Percentiles rank a stretch among this genome's conserved stretches.
Evolutionary conservation across 768 basidiomycete genomes (phyloP).

Genomic region (Pleurotus pulmonarius): DNA sequence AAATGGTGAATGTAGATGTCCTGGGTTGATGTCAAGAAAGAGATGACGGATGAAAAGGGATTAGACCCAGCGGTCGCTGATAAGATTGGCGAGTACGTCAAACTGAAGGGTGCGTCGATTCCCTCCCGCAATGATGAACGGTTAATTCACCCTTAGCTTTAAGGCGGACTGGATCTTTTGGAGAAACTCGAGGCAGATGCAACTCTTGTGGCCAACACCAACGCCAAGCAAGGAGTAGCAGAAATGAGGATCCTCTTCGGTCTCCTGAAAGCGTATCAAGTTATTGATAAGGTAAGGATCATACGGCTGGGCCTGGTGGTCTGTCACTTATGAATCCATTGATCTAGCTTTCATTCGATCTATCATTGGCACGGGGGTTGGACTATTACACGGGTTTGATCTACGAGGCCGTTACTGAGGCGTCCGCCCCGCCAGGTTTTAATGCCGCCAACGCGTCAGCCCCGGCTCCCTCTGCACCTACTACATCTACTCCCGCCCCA

Average conservation of each 20-base stretch:
- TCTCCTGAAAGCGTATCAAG: constrained; percentile 76
- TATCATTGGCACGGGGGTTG: constrained; percentile 94
- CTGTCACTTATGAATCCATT: not conserved
- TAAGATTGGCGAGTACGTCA: constrained; percentile 95
- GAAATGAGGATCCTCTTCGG: constrained; percentile 88
- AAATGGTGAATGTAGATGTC: constrained; percentile 48
- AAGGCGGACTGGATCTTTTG: constrained; percentile 79
- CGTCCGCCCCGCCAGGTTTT: constrained; percentile 88
- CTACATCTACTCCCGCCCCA: constrained; percentile 26
- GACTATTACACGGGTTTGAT: constrained; percentile 99
- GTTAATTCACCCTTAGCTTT: too few species aligned
- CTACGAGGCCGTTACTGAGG: constrained; percentile 93
- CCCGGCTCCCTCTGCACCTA: constrained; percentile 24
- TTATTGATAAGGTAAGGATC: constrained; percentile 64
- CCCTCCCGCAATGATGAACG: not conserved
- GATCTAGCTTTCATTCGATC: constrained; percentile 85
- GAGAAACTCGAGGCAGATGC: constrained; percentile 63
- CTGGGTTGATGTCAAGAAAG: constrained; percentile 89
- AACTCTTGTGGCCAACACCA: constrained; percentile 61
- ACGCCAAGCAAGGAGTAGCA: constrained; percentile 74
- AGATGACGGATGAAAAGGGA: constrained; percentile 97
- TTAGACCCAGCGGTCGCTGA: constrained; percentile 79
- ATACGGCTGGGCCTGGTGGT: not conserved
- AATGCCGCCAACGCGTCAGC: constrained; percentile 48
- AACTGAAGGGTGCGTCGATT: constrained; percentile 72